phyloP scores from a whole-genome alignment of 2,329 filamentous ascomycete genomes.

The Hymenoscyphus scutula region DNA sequence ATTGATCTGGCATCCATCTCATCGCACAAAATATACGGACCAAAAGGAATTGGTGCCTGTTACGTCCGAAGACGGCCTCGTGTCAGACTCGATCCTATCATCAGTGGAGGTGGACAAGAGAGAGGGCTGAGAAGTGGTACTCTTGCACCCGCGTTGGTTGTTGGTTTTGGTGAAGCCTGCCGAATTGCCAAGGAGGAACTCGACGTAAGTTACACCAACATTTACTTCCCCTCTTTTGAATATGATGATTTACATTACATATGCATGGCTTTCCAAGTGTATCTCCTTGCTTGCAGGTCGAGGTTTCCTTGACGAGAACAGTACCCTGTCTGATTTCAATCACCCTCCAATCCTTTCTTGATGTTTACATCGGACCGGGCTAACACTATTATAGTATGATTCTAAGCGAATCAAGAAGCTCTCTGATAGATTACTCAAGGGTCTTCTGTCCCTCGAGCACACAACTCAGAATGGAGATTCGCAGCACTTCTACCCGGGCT shows the following conservation, averaged over 20 bases:
- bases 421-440: slow-evolving; percentile 79
- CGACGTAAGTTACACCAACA: slow-evolving; percentile 59
- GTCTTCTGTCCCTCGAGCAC: slow-evolving; percentile 86
- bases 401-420: slow-evolving; percentile 77
- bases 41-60: slow-evolving; percentile 95
- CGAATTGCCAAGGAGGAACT: slow-evolving; percentile 88
- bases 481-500: slow-evolving; percentile 85
- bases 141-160: slow-evolving; percentile 80
- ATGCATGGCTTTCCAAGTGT: slow-evolving; percentile 89
- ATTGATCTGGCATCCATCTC: slow-evolving; percentile 99
- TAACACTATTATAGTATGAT: slow-evolving; percentile 69
- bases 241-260: slow-evolving; percentile 81
- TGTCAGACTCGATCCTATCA: slow-evolving; percentile 92
- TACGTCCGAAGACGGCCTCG: slow-evolving; percentile 90
- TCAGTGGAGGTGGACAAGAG: slow-evolving; percentile 94
- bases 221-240: slow-evolving; percentile 25
- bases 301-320: slow-evolving; percentile 37
- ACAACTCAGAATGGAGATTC: slow-evolving; percentile 86
- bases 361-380: slow-evolving; percentile 13
- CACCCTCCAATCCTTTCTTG: slow-evolving; percentile 27
- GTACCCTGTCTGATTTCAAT: slow-evolving; percentile 34
- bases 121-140: slow-evolving; percentile 92
- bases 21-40: slow-evolving; percentile 97
- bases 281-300: slow-evolving; percentile 43
- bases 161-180: slow-evolving; percentile 94